Evolutionary conservation across 2,329 filamentous ascomycete genomes (phyloP).

Genomic region (Botrytis porri): DNA sequence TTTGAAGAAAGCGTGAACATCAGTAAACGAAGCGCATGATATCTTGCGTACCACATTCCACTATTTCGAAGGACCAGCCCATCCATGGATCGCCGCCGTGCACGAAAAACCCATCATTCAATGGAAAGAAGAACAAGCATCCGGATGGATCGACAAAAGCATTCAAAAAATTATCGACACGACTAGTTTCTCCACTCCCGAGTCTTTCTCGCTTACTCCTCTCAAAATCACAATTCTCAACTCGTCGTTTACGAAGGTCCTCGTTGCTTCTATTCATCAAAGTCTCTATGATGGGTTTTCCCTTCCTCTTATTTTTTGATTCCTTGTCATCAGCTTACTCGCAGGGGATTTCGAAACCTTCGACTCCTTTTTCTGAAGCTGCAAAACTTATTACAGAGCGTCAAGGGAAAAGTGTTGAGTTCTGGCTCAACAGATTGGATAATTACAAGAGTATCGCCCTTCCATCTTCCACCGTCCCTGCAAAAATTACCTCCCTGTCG

Average conservation of each 20-base stretch:
- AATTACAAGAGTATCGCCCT: background rate
- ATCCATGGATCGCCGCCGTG: constrained; percentile 25
- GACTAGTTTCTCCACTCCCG: constrained; percentile 16
- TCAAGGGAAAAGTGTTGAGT: constrained; percentile 3
- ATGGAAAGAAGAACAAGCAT: background rate
- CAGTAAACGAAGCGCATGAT: constrained; percentile 26
- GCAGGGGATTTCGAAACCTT: background rate
- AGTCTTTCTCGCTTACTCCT: constrained; percentile 8
- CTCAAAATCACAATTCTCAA: background rate
- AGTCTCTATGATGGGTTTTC: constrained; percentile 56
- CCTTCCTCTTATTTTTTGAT: constrained; percentile 33
- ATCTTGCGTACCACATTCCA: constrained; percentile 37
- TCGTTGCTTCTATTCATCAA: constrained; percentile 54
- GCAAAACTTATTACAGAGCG: constrained; percentile 1
- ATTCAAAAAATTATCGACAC: background rate
- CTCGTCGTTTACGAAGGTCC: constrained; percentile 32
- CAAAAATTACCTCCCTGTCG: background rate
- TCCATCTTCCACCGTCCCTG: background rate
- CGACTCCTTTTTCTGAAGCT: background rate
- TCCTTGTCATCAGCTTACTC: background rate
- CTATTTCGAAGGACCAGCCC: background rate
- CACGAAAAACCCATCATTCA: background rate
- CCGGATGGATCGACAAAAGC: background rate
- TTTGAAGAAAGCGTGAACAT: constrained; percentile 34
- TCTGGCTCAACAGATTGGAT: background rate